Percentiles rank a stretch among this genome's conserved stretches.
Conservation (phyloP, 2,329 filamentous ascomycete species). For the Plenodomus tracheiphilus region DNA sequence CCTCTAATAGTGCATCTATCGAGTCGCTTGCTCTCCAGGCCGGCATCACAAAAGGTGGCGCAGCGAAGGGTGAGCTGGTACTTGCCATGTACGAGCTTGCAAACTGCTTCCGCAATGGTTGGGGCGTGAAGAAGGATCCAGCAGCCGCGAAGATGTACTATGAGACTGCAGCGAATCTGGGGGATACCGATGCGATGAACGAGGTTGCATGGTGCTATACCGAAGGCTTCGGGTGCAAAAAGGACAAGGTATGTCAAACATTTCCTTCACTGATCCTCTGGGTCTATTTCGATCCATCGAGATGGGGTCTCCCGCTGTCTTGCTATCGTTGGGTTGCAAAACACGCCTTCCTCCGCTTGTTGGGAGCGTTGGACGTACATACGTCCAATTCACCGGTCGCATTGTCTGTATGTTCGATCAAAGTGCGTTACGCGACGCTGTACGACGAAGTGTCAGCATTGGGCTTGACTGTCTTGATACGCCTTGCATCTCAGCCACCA, state of each 20-base stretch:
- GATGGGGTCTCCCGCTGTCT: background rate
- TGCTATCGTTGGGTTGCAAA: background rate
- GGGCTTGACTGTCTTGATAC: conserved; percentile 6
- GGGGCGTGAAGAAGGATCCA: conserved; percentile 86
- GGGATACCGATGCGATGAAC: conserved; percentile 97
- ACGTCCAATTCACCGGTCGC: conserved; percentile 31
- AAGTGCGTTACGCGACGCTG: conserved; percentile 13
- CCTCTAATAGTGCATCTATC: conserved; percentile 84
- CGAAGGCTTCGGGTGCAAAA: conserved; percentile 95
- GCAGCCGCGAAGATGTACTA: conserved; percentile 90
- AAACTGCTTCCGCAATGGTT: conserved; percentile 90
- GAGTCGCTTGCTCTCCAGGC: conserved; percentile 84
- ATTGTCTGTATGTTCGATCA: conserved; percentile 8
- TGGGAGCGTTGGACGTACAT: background rate
- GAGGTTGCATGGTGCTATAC: conserved; percentile 95
- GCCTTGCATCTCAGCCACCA: conserved; percentile 23
- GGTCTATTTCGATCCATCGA: background rate
- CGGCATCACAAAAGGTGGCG: conserved; percentile 89
- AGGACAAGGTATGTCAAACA: conserved; percentile 82
- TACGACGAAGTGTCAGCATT: conserved; percentile 30
- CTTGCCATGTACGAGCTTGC: conserved; percentile 95
- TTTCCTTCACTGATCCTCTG: background rate
- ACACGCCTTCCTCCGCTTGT: background rate
- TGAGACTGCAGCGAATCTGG: conserved; percentile 94
- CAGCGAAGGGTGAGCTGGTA: conserved; percentile 93